Evolutionary conservation across 768 basidiomycete genomes (phyloP).

Genomic region (Russula compacta): DNA sequence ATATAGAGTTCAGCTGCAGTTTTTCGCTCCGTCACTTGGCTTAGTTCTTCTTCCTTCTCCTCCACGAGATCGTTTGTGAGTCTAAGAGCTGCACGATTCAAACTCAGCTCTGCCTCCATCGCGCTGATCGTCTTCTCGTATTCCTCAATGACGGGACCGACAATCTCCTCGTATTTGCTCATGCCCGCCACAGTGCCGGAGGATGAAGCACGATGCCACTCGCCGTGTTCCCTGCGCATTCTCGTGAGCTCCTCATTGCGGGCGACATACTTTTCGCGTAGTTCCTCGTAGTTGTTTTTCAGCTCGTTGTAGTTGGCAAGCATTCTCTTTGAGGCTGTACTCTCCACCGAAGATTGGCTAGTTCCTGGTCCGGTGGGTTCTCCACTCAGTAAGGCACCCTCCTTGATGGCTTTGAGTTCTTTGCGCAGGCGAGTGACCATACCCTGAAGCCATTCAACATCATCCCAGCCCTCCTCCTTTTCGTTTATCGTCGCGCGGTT

Average conservation of each 20-base stretch:
- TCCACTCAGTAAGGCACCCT: slow-evolving; percentile 36
- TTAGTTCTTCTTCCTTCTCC: slow-evolving; percentile 80
- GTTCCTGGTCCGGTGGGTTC: slow-evolving; percentile 14
- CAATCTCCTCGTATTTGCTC: slow-evolving; percentile 78
- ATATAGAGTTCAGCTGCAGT: slow-evolving; percentile 77
- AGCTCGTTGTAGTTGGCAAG: slow-evolving; percentile 75
- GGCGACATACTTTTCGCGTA: slow-evolving; percentile 77
- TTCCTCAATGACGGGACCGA: slow-evolving; percentile 96
- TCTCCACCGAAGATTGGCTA: not conserved
- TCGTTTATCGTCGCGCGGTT: slow-evolving; percentile 88
- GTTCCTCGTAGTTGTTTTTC: slow-evolving; percentile 76
- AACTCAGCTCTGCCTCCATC: slow-evolving; percentile 85
- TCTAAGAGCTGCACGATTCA: slow-evolving; percentile 78
- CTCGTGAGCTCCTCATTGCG: slow-evolving; percentile 83
- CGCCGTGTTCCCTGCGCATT: slow-evolving; percentile 68
- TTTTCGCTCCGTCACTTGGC: slow-evolving; percentile 57
- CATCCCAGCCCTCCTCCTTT: slow-evolving; percentile 97
- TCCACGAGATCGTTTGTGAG: slow-evolving; percentile 90
- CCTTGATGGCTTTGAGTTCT: slow-evolving; percentile 76
- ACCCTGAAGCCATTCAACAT: slow-evolving; percentile 90
- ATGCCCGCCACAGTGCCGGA: slow-evolving; percentile 57
- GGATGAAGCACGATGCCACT: slow-evolving; percentile 50
- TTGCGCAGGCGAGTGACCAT: slow-evolving; percentile 78
- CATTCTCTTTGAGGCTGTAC: slow-evolving; percentile 62
- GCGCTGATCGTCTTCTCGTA: slow-evolving; percentile 96